A percentile compares a stretch with the other conserved stretches of the same genome.
Evolutionary conservation across 345 rosid genomes (phyloP).

Genomic region (Boechera stricta): DNA sequence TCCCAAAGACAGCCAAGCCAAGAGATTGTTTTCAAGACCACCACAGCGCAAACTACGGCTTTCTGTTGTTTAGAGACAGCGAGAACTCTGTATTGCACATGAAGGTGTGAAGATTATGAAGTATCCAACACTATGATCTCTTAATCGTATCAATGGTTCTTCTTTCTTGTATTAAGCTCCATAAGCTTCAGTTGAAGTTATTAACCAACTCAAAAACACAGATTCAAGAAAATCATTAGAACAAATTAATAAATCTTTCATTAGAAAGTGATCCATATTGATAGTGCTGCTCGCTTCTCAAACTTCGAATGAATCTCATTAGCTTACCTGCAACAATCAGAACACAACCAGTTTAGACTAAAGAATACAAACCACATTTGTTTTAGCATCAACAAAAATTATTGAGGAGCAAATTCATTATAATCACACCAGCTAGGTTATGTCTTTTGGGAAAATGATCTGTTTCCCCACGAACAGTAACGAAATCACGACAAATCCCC

Average conservation of each 20-base stretch:
- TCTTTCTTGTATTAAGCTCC: not conserved
- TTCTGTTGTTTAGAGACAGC: slow-evolving; percentile 6
- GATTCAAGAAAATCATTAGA: not conserved
- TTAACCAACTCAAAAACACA: not conserved
- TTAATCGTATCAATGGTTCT: not conserved
- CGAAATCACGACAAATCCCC: too few relatives aligned
- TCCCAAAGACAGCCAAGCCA: slow-evolving; percentile 17
- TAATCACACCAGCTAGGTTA: not conserved
- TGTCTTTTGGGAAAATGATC: not conserved
- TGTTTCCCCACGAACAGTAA: too few relatives aligned
- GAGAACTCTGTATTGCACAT: not conserved
- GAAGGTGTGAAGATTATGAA: not conserved
- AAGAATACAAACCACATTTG: not conserved
- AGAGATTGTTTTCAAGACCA: slow-evolving; percentile 17
- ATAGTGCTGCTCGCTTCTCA: not conserved
- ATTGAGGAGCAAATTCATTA: not conserved
- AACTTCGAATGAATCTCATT: not conserved
- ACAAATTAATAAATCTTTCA: not conserved
- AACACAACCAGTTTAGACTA: not conserved
- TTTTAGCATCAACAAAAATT: not conserved
- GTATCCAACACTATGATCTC: not conserved
- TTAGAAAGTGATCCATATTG: slow-evolving; percentile 9
- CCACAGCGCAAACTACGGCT: slow-evolving; percentile 2
- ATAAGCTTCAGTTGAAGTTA: not conserved
- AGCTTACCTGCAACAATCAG: too few relatives aligned